Conservation (phyloP, 2,329 filamentous ascomycete genomes). For the Dothiorella sarmentorum region DNA sequence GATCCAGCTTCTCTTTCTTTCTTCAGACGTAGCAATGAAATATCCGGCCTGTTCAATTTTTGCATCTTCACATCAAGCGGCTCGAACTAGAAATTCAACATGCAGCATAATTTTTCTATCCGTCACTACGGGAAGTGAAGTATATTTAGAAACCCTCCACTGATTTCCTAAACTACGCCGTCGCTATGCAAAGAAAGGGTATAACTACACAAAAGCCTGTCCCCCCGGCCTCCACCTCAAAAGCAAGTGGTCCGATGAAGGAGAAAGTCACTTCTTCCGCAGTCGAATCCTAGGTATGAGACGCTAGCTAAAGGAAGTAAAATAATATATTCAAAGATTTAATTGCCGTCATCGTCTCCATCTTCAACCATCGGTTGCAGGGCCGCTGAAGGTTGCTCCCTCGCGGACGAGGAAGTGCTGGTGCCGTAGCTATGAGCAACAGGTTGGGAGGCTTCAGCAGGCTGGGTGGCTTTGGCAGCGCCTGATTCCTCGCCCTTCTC, state of each 20-base stretch:
- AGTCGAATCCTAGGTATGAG: no score
- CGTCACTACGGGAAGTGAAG: no score
- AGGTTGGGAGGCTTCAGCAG: background rate
- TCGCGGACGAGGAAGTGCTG: background rate
- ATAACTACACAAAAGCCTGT: conserved; percentile 1
- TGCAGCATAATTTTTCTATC: background rate
- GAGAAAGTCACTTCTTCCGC: no score
- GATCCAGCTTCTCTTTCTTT: no score
- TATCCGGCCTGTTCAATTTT: no score
- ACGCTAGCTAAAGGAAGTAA: no score
- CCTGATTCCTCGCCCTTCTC: no score
- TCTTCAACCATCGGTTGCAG: conserved; percentile 11
- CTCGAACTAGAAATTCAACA: background rate
- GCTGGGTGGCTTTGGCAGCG: background rate
- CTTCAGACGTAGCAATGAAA: no score
- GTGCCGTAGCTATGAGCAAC: background rate
- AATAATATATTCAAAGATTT: background rate
- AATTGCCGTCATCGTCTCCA: conserved; percentile 8
- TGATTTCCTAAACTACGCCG: conserved; percentile 6
- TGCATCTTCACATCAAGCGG: no score
- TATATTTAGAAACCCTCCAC: background rate
- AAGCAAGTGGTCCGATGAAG: background rate
- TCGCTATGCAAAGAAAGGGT: conserved; percentile 18
- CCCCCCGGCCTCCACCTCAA: background rate
- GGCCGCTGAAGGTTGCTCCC: background rate